A percentile compares a stretch with the other conserved stretches of the same genome.
These are phyloP conservation scores for Oidiodendron maius DNA, from an alignment of 495 filamentous ascomycete species.

Conservation along the genomic window DNA sequence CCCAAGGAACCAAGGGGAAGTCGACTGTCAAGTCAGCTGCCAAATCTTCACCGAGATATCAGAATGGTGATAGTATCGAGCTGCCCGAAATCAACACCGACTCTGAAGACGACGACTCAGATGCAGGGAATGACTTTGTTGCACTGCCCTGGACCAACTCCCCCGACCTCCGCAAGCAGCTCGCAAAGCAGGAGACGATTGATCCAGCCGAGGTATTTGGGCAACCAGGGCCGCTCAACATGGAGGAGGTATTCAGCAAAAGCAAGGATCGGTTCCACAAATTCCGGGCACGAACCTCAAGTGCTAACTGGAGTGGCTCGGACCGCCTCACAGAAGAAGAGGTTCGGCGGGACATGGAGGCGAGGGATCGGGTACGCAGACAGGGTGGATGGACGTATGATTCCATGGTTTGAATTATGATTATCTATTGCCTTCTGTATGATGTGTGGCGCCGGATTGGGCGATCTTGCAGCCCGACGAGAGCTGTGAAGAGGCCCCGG, in stretches of 20 bases:
- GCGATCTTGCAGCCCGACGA: constrained; percentile 1
- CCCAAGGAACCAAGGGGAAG: constrained; percentile 35
- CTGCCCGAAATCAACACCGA: constrained; percentile 87
- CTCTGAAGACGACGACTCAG: constrained; percentile 73
- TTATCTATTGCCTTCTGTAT: neutral
- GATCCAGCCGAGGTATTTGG: constrained; percentile 90
- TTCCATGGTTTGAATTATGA: constrained; percentile 15
- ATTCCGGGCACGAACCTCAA: constrained; percentile 83
- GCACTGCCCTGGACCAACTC: constrained; percentile 80
- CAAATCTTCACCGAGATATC: constrained; percentile 72
- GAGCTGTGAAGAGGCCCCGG: no score
- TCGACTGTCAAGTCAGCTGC: constrained; percentile 46
- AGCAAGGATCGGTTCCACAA: constrained; percentile 75
- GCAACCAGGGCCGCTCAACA: constrained; percentile 72
- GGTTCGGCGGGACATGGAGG: constrained; percentile 71
- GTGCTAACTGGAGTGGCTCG: constrained; percentile 85
- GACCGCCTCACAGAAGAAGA: constrained; percentile 89
- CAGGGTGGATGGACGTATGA: constrained; percentile 84
- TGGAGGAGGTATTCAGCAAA: constrained; percentile 86
- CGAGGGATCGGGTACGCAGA: constrained; percentile 69
- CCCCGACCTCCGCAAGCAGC: constrained; percentile 62
- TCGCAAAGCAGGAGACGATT: constrained; percentile 71
- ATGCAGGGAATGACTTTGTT: constrained; percentile 44
- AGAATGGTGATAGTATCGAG: constrained; percentile 72
- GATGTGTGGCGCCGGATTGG: neutral